Evolutionary conservation across 2,329 filamentous ascomycete genomes (phyloP).

Genomic region (Aureobasidium sp.): DNA sequence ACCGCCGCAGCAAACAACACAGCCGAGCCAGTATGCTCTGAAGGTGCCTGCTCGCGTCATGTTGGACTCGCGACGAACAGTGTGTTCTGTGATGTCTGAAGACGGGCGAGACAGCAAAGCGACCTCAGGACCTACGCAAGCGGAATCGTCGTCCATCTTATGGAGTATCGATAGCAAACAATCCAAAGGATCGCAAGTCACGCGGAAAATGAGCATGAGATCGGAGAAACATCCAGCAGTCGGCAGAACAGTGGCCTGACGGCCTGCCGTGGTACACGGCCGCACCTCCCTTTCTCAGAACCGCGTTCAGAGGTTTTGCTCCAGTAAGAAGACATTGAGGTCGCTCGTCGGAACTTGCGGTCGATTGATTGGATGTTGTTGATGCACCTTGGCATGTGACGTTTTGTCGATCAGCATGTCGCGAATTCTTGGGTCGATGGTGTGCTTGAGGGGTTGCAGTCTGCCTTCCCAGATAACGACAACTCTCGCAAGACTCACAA

Average conservation of each 20-base stretch:
- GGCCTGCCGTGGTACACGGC: not conserved
- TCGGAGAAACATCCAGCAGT: not conserved
- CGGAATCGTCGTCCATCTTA: constrained; percentile 6
- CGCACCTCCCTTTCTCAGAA: not conserved
- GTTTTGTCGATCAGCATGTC: constrained; percentile 9
- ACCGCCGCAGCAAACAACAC: constrained; percentile 46
- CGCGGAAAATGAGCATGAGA: not conserved
- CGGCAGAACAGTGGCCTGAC: not conserved
- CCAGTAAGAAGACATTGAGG: not conserved
- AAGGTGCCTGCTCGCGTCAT: constrained; percentile 30
- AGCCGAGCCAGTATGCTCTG: constrained; percentile 47
- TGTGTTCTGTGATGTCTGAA: not conserved
- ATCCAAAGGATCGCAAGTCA: not conserved
- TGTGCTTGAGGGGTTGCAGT: not conserved
- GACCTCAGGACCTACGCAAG: not conserved
- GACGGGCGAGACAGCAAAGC: constrained; percentile 2
- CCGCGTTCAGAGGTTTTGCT: not conserved
- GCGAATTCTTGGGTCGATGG: not conserved
- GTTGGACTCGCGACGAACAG: not conserved
- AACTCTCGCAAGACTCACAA: not conserved
- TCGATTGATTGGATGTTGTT: not conserved
- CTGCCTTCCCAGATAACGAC: not conserved
- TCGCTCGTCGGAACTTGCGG: not conserved
- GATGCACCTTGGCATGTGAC: not conserved
- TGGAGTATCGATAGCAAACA: not conserved